Evolutionary conservation across 2,329 filamentous ascomycete species (phyloP), one percentile per base, ranked within the genome.

Genomic region (Neonectria magnoliae): DNA sequence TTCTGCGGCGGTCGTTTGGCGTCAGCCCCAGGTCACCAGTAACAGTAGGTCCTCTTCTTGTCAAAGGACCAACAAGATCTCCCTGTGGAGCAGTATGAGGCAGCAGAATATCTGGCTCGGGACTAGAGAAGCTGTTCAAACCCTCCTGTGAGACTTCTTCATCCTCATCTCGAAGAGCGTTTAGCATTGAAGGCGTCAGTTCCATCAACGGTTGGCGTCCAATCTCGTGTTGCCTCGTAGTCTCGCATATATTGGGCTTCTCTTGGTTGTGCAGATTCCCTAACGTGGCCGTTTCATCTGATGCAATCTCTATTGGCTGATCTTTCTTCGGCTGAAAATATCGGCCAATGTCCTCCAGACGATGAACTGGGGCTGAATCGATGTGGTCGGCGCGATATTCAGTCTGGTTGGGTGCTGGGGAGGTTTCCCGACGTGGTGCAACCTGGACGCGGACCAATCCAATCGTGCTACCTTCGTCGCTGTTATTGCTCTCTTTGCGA

Each of bases 211-310:
- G 71, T 38, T 41, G 63, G 20, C 71, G 73, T 25, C 48, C 47
- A 58, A 61, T 64, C 41, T 53, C 48, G 38, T 53, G 41, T 25
- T 57, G 55, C 36, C 47, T 58, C 41, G 56, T 33, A 41, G 64
- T 48, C 27, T 44, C 67, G 44, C 54, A 58, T 60, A 52, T 45
- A 61, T 47, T 60, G 27, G 61, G 36, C 36, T 56, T 48, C 27
- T 66, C 57, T 33, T 29, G 16, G 25, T 7, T 54, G 27, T 65
- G 64, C 42, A 61, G 38, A 16, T 54, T 66, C 38, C 64, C 72
- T 14, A 60, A 60, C 22, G 73, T 79, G 44, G 77, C 77, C 16
- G 78, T 79, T 38, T 77, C 70, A 66, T 80, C 78, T 27, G 67
- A 74, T 54, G 76, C 76, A 68, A 80, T 80, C 18, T 76, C 65